Percentiles rank a stretch among this genome's conserved stretches.
Evolutionary conservation across 768 basidiomycete species (phyloP).

Genomic region (Pleurotus salmoneostramineus): DNA sequence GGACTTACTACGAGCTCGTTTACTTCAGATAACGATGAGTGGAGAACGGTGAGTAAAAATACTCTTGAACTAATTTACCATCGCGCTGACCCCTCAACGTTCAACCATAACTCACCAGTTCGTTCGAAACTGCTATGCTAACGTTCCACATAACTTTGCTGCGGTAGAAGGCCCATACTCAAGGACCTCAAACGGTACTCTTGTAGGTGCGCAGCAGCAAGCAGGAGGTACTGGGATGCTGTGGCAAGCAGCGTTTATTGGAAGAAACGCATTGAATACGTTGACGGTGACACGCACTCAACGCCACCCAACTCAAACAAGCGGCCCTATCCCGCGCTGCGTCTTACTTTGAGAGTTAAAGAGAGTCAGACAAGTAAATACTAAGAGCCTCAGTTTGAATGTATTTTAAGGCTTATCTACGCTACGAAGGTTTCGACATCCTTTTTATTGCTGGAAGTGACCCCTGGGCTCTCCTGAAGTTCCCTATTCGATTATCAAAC

Average conservation of each 20-base stretch:
- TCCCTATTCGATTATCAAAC: too few relatives aligned
- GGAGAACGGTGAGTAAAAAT: background rate
- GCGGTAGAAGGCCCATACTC: background rate
- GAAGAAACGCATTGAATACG: background rate
- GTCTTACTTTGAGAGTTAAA: too few relatives aligned
- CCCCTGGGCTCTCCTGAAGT: too few relatives aligned
- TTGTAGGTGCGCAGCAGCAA: background rate
- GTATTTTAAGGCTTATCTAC: too few relatives aligned
- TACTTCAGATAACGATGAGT: background rate
- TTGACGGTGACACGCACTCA: background rate
- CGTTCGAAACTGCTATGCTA: constrained; percentile 10
- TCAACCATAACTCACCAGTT: background rate
- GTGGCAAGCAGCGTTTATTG: background rate
- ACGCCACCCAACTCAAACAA: too few relatives aligned
- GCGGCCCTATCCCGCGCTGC: too few relatives aligned
- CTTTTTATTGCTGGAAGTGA: too few relatives aligned
- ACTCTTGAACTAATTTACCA: too few relatives aligned
- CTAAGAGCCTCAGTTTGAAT: too few relatives aligned
- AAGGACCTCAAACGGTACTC: background rate
- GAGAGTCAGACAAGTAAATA: too few relatives aligned
- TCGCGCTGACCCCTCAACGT: too few relatives aligned
- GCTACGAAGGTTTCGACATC: too few relatives aligned
- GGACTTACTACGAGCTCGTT: background rate
- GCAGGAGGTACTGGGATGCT: background rate
- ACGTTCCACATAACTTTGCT: background rate